phyloP scores from a whole-genome alignment of 768 basidiomycete genomes.

The Leccinum uliginosum region DNA sequence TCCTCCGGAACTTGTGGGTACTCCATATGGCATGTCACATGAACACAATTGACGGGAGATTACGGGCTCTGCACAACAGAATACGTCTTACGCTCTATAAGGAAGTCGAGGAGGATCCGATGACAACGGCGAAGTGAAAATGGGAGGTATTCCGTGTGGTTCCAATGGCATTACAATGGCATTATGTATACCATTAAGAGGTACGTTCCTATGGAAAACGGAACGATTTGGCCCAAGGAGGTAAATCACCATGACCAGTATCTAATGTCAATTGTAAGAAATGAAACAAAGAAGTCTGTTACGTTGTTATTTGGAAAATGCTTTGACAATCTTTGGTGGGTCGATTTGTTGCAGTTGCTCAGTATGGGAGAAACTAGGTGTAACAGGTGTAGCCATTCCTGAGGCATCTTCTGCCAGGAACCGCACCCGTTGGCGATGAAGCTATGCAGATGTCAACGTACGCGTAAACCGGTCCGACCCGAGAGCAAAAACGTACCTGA shows the following conservation, averaged over 20 bases:
- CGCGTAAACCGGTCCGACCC: conserved; percentile 5
- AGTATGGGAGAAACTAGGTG: conserved; percentile 53
- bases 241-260: conserved; percentile 10
- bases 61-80: conserved; percentile 11
- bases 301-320: conserved; percentile 37
- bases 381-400: conserved; percentile 62
- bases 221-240: conserved; percentile 10
- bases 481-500: conserved; percentile 48
- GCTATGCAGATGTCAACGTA: conserved; percentile 38
- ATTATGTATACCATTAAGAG: conserved; percentile 32
- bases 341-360: conserved; percentile 32
- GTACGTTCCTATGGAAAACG: conserved; percentile 25
- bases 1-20: conserved; percentile 89
- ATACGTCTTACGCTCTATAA: conserved; percentile 29
- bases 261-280: conserved; percentile 15
- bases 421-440: conserved; percentile 78
- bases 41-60: conserved; percentile 1
- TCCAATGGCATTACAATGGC: conserved; percentile 25
- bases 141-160: conserved; percentile 7
- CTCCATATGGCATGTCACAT: conserved; percentile 1
- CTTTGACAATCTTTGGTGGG: conserved; percentile 42
- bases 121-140: conserved; percentile 7
- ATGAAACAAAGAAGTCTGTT: conserved; percentile 7
- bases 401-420: conserved; percentile 67
- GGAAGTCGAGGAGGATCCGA: conserved; percentile 2